Conservation (phyloP, 2,329 filamentous ascomycete genomes). For the Blastomyces parvus region DNA sequence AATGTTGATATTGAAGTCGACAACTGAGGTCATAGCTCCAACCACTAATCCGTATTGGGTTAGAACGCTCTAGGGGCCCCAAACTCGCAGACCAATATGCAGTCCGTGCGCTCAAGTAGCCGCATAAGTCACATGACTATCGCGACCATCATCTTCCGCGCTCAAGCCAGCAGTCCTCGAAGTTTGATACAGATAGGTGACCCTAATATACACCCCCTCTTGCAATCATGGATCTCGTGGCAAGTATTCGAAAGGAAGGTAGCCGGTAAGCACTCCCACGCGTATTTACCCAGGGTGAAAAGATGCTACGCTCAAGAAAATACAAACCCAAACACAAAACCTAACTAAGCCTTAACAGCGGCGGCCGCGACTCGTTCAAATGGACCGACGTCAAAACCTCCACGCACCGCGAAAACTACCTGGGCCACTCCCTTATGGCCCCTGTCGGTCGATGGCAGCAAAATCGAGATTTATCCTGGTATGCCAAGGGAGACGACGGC, state of each 20-base stretch:
- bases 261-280: constrained; percentile 47
- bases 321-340: not conserved
- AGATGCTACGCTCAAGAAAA: not conserved
- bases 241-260: constrained; percentile 83
- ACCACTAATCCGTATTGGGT: not conserved
- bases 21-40: not conserved
- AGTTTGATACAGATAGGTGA: not conserved
- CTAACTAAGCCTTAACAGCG: constrained; percentile 40
- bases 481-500: constrained; percentile 44
- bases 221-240: constrained; percentile 74
- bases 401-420: constrained; percentile 76
- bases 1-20: not conserved
- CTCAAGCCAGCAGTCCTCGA: not conserved
- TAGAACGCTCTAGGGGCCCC: not conserved
- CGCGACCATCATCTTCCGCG: not conserved
- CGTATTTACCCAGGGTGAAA: not conserved
- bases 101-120: too few species aligned
- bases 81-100: too few species aligned
- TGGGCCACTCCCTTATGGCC: constrained; percentile 85
- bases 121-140: not conserved
- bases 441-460: constrained; percentile 89
- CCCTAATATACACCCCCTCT: not conserved
- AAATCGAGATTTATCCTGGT: constrained; percentile 59
- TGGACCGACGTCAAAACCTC: constrained; percentile 91
- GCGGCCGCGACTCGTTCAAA: constrained; percentile 83